phyloP scores from a whole-genome alignment of 2,329 filamentous ascomycete species.

The Colletotrichum incanum region DNA sequence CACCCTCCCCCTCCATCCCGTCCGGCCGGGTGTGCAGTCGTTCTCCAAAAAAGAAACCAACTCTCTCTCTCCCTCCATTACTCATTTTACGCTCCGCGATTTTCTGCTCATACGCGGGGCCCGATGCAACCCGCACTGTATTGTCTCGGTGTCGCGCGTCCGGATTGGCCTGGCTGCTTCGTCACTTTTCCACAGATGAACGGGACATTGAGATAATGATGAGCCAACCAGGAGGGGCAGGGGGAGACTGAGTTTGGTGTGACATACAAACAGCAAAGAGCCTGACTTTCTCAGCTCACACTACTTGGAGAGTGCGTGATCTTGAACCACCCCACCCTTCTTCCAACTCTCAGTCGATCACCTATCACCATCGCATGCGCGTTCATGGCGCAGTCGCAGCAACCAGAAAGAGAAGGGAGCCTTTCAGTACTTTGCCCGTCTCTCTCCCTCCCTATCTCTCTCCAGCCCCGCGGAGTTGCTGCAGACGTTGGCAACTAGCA shows the following conservation, averaged over 20 bases:
- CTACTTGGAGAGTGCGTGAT: neutral
- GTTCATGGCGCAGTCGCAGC: conserved; percentile 14
- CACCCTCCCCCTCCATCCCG: neutral
- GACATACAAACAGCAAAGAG: neutral
- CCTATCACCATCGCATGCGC: conserved; percentile 13
- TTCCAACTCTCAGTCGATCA: neutral
- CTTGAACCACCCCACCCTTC: neutral
- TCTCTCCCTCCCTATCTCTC: neutral
- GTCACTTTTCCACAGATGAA: conserved; percentile 5
- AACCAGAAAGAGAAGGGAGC: neutral
- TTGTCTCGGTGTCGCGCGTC: conserved; percentile 5
- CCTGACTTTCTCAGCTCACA: neutral
- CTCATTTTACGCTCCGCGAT: conserved; percentile 9
- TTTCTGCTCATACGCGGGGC: neutral
- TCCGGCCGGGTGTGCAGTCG: conserved; percentile 25
- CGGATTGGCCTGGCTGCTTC: conserved; percentile 16
- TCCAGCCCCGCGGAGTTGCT: neutral
- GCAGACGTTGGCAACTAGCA: neutral
- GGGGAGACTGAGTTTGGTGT: neutral
- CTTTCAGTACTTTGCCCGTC: neutral
- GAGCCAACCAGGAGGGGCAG: neutral
- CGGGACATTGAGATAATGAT: neutral
- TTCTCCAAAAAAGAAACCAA: neutral
- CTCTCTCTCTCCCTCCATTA: neutral
- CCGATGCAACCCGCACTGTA: conserved; percentile 38